Conservation (phyloP, 371 early-diverging fungal species). For the Mucor mucedo region DNA sequence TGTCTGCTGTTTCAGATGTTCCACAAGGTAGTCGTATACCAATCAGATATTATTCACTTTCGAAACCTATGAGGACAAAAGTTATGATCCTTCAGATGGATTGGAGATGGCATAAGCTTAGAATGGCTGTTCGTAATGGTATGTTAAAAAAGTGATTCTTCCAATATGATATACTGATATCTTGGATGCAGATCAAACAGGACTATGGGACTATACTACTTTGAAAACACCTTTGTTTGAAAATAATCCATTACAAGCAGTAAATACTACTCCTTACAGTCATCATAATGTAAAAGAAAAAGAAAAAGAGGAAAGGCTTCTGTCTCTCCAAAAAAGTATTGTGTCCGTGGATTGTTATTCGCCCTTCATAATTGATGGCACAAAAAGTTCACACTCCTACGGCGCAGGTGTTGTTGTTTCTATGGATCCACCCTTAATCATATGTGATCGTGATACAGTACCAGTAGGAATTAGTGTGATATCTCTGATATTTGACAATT, state of each 20-base stretch:
- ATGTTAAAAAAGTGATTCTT: constrained; percentile 7
- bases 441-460: constrained; percentile 83
- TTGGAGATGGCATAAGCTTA: constrained; percentile 83
- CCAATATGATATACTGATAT: neutral
- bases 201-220: constrained; percentile 77
- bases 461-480: constrained; percentile 80
- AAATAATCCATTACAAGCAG: neutral
- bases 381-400: constrained; percentile 60
- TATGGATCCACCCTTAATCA: constrained; percentile 68
- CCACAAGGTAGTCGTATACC: constrained; percentile 84
- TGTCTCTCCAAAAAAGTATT: constrained; percentile 34
- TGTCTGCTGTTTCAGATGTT: constrained; percentile 63
- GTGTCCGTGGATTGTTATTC: constrained; percentile 72
- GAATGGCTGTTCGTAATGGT: constrained; percentile 82
- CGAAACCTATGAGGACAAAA: constrained; percentile 67
- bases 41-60: constrained; percentile 74
- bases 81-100: constrained; percentile 80
- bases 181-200: constrained; percentile 60
- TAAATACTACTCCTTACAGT: neutral
- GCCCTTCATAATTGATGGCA: constrained; percentile 74
- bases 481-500: constrained; percentile 78
- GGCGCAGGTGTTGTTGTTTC: constrained; percentile 86
- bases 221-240: constrained; percentile 53
- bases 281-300: neutral
- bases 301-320: constrained; percentile 3